These are phyloP conservation scores for Thielaviopsis euricoi DNA, from an alignment of 2,329 filamentous ascomycete genomes.

Conservation along the genomic window DNA sequence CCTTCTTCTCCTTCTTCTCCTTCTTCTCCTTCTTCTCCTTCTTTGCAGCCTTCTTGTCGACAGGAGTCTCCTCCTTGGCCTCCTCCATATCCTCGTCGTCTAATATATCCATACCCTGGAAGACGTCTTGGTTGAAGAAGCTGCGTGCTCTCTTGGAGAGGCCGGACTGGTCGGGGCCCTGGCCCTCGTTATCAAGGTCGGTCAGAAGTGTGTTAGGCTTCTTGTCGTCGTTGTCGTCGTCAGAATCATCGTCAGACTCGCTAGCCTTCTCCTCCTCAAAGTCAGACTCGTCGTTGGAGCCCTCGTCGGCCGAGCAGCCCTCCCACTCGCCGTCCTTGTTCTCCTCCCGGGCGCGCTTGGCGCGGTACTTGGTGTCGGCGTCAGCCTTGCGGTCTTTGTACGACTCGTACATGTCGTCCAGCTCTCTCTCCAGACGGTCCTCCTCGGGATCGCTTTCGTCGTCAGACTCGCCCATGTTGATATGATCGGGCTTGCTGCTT, in stretches of 20 bases:
- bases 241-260: conserved; percentile 16
- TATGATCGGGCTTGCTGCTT: conserved; percentile 29
- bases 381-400: conserved; percentile 70
- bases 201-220: conserved; percentile 19
- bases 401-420: conserved; percentile 74
- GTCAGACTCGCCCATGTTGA: conserved; percentile 43
- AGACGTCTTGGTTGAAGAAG: conserved; percentile 93
- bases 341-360: conserved; percentile 73
- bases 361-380: conserved; percentile 70
- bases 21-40: conserved; percentile 14
- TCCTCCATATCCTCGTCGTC: conserved; percentile 27
- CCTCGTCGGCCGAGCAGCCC: conserved; percentile 59
- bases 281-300: conserved; percentile 39
- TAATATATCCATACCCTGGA: conserved; percentile 50
- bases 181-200: conserved; percentile 27
- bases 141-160: conserved; percentile 72
- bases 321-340: conserved; percentile 83
- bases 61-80: conserved; percentile 17
- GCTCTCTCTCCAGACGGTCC: conserved; percentile 66
- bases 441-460: conserved; percentile 60
- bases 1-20: conserved; percentile 20
- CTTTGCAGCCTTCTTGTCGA: conserved; percentile 16
- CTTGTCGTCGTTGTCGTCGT: conserved; percentile 21
- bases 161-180: conserved; percentile 13
- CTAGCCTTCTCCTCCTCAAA: conserved; percentile 36